Percentiles rank a stretch among this genome's conserved stretches.
These are phyloP conservation scores for Lactifluus subvellereus DNA, from an alignment of 768 basidiomycete genomes.

Conservation along the genomic window DNA sequence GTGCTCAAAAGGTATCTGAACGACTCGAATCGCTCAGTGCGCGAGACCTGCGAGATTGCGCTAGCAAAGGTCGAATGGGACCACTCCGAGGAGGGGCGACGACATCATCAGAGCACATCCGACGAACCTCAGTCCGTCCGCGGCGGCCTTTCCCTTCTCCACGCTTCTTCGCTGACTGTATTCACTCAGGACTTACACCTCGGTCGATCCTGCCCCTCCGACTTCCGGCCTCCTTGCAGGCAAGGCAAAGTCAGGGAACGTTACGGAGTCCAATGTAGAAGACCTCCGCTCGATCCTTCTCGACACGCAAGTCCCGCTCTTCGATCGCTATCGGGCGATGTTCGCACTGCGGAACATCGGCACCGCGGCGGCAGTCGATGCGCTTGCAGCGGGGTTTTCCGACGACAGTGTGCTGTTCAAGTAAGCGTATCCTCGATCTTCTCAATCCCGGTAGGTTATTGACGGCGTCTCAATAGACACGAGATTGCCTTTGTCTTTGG, in stretches of 20 bases:
- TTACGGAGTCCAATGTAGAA: conserved; percentile 44
- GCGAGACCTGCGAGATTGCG: conserved; percentile 97
- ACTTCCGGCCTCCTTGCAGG: conserved; percentile 57
- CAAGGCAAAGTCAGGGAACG: conserved; percentile 45
- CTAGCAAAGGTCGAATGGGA: conserved; percentile 95
- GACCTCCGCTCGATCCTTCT: conserved; percentile 59
- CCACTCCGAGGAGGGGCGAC: conserved; percentile 63
- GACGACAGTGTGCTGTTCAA: conserved; percentile 93
- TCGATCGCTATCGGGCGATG: conserved; percentile 96
- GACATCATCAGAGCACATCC: conserved; percentile 36
- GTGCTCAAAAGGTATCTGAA: conserved; percentile 64
- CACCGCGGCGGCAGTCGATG: conserved; percentile 76
- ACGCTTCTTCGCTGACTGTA: background rate
- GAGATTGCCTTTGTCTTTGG: conserved; percentile 99
- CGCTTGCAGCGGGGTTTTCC: conserved; percentile 83
- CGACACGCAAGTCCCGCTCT: conserved; percentile 63
- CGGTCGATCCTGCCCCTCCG: conserved; percentile 87
- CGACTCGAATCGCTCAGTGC: conserved; percentile 68
- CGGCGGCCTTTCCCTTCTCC: background rate
- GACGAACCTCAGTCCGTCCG: conserved; percentile 37
- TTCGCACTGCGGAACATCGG: conserved; percentile 95
- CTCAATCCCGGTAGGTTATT: background rate
- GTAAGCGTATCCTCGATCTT: conserved; percentile 38
- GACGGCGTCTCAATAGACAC: conserved; percentile 49
- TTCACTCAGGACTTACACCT: conserved; percentile 57